Evolutionary conservation across 2,329 filamentous ascomycete species (phyloP).

Genomic region (Colletotrichum gigasporum): DNA sequence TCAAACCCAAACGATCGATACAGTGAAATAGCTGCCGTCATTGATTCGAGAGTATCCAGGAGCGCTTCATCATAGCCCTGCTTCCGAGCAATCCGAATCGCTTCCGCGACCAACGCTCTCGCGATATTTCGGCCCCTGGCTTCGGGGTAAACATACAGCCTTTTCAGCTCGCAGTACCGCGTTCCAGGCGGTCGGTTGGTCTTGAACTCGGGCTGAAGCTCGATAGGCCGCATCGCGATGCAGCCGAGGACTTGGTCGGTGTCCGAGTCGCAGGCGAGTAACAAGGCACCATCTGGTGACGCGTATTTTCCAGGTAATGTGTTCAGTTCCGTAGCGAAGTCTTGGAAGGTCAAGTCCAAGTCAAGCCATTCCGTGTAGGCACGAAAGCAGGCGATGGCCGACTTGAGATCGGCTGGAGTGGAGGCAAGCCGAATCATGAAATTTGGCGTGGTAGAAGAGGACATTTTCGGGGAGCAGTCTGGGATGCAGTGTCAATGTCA

Average conservation of each 20-base stretch:
- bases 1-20: conserved; percentile 39
- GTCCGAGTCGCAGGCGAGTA: conserved; percentile 36
- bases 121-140: conserved; percentile 37
- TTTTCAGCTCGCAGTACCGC: conserved; percentile 38
- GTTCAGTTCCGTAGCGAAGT: conserved; percentile 36
- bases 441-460: not conserved
- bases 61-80: conserved; percentile 37
- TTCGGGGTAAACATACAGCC: conserved; percentile 40
- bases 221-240: conserved; percentile 36
- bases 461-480: not conserved
- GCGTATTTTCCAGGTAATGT: conserved; percentile 39
- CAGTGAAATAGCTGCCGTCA: conserved; percentile 36
- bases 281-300: conserved; percentile 35
- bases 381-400: conserved; percentile 35
- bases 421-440: conserved; percentile 36
- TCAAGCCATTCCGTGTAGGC: conserved; percentile 38
- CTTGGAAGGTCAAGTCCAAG: conserved; percentile 39
- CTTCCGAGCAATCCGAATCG: conserved; percentile 15
- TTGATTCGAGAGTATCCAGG: conserved; percentile 37
- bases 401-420: conserved; percentile 32
- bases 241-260: conserved; percentile 36
- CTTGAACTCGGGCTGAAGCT: conserved; percentile 27
- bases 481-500: too few species aligned
- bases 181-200: not conserved
- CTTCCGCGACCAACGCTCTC: conserved; percentile 33